Percentiles rank a stretch among this genome's conserved stretches.
phyloP scores from a whole-genome alignment of 345 rosid species.

The Diplotaxis tenuifolia region DNA sequence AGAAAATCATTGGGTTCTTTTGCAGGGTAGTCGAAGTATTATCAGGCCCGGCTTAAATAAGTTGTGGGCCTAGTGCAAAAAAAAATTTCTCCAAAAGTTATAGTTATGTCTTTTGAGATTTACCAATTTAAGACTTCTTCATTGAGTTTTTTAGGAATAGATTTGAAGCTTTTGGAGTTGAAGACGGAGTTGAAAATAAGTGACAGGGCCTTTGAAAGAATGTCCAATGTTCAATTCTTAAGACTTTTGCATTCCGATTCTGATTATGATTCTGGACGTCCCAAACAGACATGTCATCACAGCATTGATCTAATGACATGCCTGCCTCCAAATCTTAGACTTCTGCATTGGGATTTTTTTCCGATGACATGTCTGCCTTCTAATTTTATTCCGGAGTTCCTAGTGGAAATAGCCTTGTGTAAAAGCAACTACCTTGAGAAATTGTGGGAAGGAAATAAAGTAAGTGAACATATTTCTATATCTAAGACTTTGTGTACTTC shows the following conservation, averaged over 20 bases:
- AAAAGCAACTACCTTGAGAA: background rate
- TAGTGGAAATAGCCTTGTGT: constrained; percentile 7
- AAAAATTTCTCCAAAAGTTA: too few relatives aligned
- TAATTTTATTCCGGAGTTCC: background rate
- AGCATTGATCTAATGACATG: background rate
- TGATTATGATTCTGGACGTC: background rate
- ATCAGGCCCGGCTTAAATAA: too few relatives aligned
- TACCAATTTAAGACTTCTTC: too few relatives aligned
- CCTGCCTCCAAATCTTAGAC: background rate
- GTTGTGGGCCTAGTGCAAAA: too few relatives aligned
- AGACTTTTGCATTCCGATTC: background rate
- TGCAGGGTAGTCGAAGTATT: constrained; percentile 21
- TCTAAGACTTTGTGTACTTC: background rate
- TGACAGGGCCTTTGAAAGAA: background rate
- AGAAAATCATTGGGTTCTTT: background rate
- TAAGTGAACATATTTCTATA: constrained; percentile 4
- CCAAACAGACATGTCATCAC: background rate
- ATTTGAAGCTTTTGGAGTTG: background rate
- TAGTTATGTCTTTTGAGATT: too few relatives aligned
- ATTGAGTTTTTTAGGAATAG: too few relatives aligned
- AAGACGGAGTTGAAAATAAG: background rate
- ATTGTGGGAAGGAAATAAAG: constrained; percentile 26
- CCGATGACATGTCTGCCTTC: constrained; percentile 27
- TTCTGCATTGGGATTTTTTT: constrained; percentile 15
- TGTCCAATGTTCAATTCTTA: constrained; percentile 16